Percentiles rank a stretch among this genome's conserved stretches.
These are phyloP conservation scores for Lentinula sp. DNA, from an alignment of 768 basidiomycete genomes.

Conservation along the genomic window DNA sequence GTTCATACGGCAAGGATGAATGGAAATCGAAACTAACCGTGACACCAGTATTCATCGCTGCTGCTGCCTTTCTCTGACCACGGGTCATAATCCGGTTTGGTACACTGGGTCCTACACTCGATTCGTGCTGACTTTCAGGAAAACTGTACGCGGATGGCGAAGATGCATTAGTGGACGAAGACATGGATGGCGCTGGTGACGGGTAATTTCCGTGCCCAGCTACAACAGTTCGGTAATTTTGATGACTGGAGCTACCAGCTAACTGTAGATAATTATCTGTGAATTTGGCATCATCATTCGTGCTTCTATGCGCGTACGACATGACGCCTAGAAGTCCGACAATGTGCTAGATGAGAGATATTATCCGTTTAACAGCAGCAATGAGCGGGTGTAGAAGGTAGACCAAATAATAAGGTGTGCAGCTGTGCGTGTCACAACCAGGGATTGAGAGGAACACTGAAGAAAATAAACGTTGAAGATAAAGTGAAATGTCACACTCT, in stretches of 20 bases:
- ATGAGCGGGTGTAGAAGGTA: neutral
- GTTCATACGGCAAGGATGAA: conserved; percentile 8
- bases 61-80: conserved; percentile 31
- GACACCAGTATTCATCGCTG: conserved; percentile 11
- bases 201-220: neutral
- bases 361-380: neutral
- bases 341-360: neutral
- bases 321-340: neutral
- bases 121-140: conserved; percentile 30
- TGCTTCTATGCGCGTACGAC: neutral
- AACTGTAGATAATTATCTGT: neutral
- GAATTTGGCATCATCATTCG: neutral
- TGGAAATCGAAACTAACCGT: conserved; percentile 21
- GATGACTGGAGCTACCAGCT: neutral
- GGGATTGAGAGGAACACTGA: neutral
- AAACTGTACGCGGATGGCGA: conserved; percentile 3
- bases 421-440: neutral
- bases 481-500: neutral
- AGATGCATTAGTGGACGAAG: neutral
- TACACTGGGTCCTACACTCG: conserved; percentile 50
- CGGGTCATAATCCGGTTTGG: conserved; percentile 44
- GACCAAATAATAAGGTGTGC: neutral
- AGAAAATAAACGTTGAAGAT: neutral
- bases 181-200: neutral
- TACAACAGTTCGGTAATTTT: neutral